Percentiles rank a stretch among this genome's conserved stretches.
phyloP scores from a whole-genome alignment of 2,329 filamentous ascomycete species.

The Lasiodiplodia citricola region DNA sequence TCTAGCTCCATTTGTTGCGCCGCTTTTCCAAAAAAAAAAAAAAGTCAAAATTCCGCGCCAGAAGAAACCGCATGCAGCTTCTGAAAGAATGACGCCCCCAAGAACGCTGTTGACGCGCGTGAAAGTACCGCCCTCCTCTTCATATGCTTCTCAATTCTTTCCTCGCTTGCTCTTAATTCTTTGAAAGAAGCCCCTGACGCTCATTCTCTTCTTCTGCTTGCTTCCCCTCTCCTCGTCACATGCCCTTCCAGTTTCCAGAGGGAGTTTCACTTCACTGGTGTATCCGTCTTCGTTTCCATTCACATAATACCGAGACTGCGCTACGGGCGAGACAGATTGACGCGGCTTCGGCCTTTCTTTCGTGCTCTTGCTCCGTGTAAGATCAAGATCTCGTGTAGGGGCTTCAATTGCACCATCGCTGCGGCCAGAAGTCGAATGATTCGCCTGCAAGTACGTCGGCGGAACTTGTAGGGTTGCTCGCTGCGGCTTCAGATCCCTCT shows the following conservation, averaged over 20 bases:
- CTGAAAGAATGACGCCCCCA: neutral
- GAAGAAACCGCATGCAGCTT: neutral
- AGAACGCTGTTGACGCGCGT: neutral
- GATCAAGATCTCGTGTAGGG: conserved; percentile 29
- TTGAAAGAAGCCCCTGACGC: conserved; percentile 23
- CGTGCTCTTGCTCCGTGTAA: conserved; percentile 26
- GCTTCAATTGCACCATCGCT: neutral
- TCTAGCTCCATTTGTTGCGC: neutral
- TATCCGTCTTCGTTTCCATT: conserved; percentile 33
- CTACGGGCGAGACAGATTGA: conserved; percentile 35
- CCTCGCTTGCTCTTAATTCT: conserved; percentile 18
- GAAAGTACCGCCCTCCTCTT: neutral
- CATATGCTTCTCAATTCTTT: neutral
- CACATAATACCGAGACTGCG: conserved; percentile 37
- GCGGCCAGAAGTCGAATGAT: neutral
- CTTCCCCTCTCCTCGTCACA: conserved; percentile 10
- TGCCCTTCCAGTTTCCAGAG: conserved; percentile 34
- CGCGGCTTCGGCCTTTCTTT: conserved; percentile 35
- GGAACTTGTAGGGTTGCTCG: conserved; percentile 1
- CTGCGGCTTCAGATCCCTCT: neutral
- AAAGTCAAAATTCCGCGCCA: neutral
- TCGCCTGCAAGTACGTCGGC: neutral
- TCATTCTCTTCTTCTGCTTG: conserved; percentile 21
- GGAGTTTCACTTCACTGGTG: conserved; percentile 28
- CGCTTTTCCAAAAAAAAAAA: no score